Evolutionary conservation across 179 eudicot genomes (phyloP).

Genomic region (Spinacia oleracea): DNA sequence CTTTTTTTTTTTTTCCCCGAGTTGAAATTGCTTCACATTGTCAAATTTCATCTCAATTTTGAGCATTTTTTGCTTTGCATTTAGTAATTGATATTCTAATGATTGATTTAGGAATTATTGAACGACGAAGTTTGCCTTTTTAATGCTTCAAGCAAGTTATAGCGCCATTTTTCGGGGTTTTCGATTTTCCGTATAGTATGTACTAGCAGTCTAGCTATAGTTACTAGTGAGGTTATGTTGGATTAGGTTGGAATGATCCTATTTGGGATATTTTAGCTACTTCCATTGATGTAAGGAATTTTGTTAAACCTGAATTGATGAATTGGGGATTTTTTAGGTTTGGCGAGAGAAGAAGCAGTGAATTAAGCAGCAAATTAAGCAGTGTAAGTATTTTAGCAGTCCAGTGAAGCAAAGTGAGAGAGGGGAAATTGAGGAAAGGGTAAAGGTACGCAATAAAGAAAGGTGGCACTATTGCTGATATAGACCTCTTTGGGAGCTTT

Average conservation of each 20-base stretch:
- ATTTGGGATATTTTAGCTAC: not conserved
- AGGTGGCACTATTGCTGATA: not conserved
- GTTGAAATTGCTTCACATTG: conserved; percentile 11
- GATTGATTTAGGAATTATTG: not conserved
- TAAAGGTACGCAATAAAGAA: no score
- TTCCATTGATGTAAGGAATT: not conserved
- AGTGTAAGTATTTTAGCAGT: not conserved
- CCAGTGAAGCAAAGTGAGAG: not conserved
- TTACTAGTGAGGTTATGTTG: not conserved
- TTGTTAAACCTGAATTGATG: not conserved
- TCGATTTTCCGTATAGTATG: not conserved
- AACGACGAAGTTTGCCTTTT: not conserved
- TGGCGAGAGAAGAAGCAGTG: not conserved
- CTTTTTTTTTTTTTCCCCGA: not conserved
- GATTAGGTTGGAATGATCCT: conserved; percentile 4
- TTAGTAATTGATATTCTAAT: conserved; percentile 1
- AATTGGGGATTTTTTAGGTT: not conserved
- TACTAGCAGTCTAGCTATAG: not conserved
- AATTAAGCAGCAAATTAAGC: not conserved
- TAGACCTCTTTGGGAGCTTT: not conserved
- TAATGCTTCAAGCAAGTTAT: not conserved
- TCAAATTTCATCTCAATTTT: conserved; percentile 7
- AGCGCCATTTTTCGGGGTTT: not conserved
- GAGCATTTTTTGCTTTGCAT: not conserved
- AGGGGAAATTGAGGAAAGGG: not conserved